These are phyloP conservation scores for Tothia fuscella DNA, from an alignment of 2,329 filamentous ascomycete species.

Conservation along the genomic window DNA sequence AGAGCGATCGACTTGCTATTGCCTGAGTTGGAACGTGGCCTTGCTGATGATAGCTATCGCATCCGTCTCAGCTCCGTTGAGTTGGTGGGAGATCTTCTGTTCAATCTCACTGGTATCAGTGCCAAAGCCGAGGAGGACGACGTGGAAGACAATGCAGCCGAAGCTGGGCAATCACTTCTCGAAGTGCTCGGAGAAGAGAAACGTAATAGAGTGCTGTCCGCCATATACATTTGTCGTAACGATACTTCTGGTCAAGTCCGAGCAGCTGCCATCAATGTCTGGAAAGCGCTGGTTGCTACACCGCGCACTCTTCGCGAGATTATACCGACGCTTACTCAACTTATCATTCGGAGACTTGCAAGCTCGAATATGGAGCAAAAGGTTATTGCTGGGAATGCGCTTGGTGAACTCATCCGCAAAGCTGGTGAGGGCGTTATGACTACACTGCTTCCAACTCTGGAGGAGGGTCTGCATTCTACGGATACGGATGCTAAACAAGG, in stretches of 20 bases:
- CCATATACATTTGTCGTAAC: slow-evolving; percentile 92
- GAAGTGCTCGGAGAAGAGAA: slow-evolving; percentile 93
- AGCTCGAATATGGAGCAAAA: slow-evolving; percentile 98
- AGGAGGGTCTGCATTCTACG: slow-evolving; percentile 80
- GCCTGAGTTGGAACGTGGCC: slow-evolving; percentile 86
- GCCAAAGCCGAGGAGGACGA: slow-evolving; percentile 64
- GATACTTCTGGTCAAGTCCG: slow-evolving; percentile 90
- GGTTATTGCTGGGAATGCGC: slow-evolving; percentile 91
- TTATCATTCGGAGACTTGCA: slow-evolving; percentile 85
- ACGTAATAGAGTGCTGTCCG: slow-evolving; percentile 93
- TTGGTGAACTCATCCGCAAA: slow-evolving; percentile 93
- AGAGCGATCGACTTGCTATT: slow-evolving; percentile 88
- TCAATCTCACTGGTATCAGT: slow-evolving; percentile 93
- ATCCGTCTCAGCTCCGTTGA: slow-evolving; percentile 98
- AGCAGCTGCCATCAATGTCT: slow-evolving; percentile 79
- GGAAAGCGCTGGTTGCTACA: slow-evolving; percentile 91
- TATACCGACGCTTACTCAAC: slow-evolving; percentile 84
- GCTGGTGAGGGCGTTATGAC: slow-evolving; percentile 88
- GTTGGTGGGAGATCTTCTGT: slow-evolving; percentile 88
- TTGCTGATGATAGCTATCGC: slow-evolving; percentile 95
- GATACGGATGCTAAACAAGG: slow-evolving; percentile 92
- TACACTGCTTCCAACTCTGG: slow-evolving; percentile 77
- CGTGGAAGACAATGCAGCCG: slow-evolving; percentile 67
- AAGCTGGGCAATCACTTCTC: slow-evolving; percentile 84
- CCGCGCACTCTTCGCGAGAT: slow-evolving; percentile 90